Evolutionary conservation across 192 early-diverging fungal species (phyloP).

Genomic region (Coemansia pectinata): DNA sequence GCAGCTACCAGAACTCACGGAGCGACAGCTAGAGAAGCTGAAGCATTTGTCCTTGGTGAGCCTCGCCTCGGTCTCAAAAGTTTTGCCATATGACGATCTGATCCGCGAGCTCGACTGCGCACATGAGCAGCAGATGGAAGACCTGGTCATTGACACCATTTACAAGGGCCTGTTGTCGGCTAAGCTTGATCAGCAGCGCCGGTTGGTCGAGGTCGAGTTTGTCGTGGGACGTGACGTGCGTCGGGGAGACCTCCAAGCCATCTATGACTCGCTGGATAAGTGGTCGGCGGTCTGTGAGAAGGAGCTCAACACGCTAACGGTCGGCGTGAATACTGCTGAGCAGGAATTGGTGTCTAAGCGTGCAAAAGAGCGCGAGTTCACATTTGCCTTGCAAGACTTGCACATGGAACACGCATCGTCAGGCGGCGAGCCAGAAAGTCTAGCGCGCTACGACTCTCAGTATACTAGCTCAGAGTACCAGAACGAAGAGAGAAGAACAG

Average conservation of each 20-base stretch:
- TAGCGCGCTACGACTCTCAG: constrained; percentile 34
- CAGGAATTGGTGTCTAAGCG: constrained; percentile 10
- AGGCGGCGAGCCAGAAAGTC: not conserved
- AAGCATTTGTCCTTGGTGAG: constrained; percentile 43
- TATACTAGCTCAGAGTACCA: constrained; percentile 47
- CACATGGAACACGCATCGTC: constrained; percentile 6
- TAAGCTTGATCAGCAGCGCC: constrained; percentile 50
- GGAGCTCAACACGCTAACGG: constrained; percentile 14
- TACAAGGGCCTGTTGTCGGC: constrained; percentile 44
- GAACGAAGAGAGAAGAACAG: constrained; percentile 27
- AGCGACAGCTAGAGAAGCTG: constrained; percentile 33
- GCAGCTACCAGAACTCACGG: constrained; percentile 30
- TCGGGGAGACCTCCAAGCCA: constrained; percentile 31
- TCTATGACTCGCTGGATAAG: constrained; percentile 20
- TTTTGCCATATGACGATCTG: constrained; percentile 32
- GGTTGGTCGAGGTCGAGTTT: constrained; percentile 40
- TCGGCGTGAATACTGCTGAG: constrained; percentile 20
- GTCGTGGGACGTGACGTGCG: constrained; percentile 47
- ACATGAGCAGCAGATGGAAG: constrained; percentile 44
- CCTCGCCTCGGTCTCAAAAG: constrained; percentile 26
- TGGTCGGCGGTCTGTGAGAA: constrained; percentile 38
- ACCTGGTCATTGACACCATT: constrained; percentile 45
- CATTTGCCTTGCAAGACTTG: constrained; percentile 24
- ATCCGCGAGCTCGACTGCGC: constrained; percentile 32
- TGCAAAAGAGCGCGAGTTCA: constrained; percentile 25